Base-by-base conservation (phyloP, 1,284 basidiomycete species). In the Pisolithus thermaeus region DNA sequence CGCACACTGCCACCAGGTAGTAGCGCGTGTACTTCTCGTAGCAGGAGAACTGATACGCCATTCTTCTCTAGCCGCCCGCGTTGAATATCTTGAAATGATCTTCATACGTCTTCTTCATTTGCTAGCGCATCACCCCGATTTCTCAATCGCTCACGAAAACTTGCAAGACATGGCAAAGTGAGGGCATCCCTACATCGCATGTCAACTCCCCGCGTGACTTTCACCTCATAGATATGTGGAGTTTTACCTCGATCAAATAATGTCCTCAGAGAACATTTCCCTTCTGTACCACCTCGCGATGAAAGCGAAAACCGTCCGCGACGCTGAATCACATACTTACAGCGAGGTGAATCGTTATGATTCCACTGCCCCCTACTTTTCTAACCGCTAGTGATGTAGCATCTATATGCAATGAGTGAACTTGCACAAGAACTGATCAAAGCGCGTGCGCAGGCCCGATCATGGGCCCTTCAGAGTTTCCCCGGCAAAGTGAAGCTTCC, bases 81-180 rank as follows among this genome's bases (percentile, higher is more conserved):
- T 92, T 8, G 75, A 83, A 23, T 70, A 82, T 44, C 79, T 96
- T 52, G 96, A 98, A 64, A 72, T 87, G 52, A 81, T 87, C 1
- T 90, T 98, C 59, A 82, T 94, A 30, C 84, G 94, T 4, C 71
- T 98, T 14, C 74, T 99, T 5, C 90, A 95, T 62, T 68, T 96
- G 1, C 75, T 99, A 2, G 90, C 94, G 0, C 93, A 97, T 64
- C 96, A 99, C 69, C 95, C 96, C 2, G 96, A 99, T 68, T 93
- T 94, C 61, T 75, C 73, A 42, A 71, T 74, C 20, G 71, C 72
- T 5, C 76, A 80, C 40, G 83, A 85, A 46, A 80, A 80, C 30
- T 66, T 92, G 27, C 74, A 82, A 42, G 87, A 88, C 56, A 82
- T 88, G 58, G 81, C 85, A 4, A 88, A 84, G 85, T 88, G 63